A percentile compares a stretch with the other conserved stretches of the same genome.
These are phyloP conservation scores for Ligustrum vulgare DNA, from an alignment of 257 asterid species.

Conservation along the genomic window DNA sequence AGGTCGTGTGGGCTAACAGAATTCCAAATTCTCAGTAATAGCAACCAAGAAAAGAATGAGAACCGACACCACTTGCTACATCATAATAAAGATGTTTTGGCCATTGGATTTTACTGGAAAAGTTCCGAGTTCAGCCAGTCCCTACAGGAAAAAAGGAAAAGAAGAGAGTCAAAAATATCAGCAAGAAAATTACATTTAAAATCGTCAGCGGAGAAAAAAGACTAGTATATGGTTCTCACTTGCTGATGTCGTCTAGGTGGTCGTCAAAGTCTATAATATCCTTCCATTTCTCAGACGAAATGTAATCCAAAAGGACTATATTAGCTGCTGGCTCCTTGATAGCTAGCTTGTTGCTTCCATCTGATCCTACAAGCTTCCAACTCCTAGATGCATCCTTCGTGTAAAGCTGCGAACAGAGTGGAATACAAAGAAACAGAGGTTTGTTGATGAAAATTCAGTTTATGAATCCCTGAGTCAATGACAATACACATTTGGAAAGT, in stretches of 20 bases:
- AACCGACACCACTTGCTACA: background rate
- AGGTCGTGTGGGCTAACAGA: background rate
- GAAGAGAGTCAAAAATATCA: background rate
- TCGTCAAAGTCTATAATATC: constrained; percentile 78
- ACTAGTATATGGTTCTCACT: constrained; percentile 44
- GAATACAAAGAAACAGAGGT: constrained; percentile 1
- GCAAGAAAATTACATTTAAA: background rate
- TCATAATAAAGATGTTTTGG: background rate
- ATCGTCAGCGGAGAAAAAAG: background rate
- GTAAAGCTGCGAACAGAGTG: constrained; percentile 50
- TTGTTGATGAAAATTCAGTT: background rate
- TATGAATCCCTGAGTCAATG: background rate
- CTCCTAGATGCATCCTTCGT: constrained; percentile 79
- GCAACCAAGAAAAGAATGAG: background rate
- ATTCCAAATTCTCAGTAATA: constrained; percentile 8
- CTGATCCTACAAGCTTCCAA: constrained; percentile 81
- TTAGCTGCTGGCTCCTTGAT: constrained; percentile 87
- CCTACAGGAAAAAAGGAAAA: constrained; percentile 41
- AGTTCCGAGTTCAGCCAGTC: constrained; percentile 77
- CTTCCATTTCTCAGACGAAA: constrained; percentile 83
- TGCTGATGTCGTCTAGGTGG: constrained; percentile 93
- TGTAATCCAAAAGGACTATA: constrained; percentile 67
- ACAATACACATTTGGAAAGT: background rate
- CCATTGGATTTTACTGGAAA: constrained; percentile 46
- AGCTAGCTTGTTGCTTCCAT: constrained; percentile 50